These are phyloP conservation scores for Eucalyptus cloeziana DNA, from an alignment of 345 rosid genomes.

Conservation along the genomic window DNA sequence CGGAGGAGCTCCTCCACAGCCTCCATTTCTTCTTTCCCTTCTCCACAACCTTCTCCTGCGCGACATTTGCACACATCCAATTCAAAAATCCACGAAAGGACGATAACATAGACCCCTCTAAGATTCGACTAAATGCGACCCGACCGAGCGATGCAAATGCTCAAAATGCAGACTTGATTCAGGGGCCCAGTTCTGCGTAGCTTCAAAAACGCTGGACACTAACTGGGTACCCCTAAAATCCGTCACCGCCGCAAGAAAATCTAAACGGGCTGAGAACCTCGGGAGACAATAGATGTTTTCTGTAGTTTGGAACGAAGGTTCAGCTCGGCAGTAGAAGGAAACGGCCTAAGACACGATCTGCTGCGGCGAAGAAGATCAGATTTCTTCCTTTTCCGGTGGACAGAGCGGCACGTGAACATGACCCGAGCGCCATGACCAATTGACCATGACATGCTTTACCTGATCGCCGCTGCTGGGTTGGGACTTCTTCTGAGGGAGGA, in stretches of 20 bases:
- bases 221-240: not conserved
- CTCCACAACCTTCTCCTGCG: constrained; percentile 27
- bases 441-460: not conserved
- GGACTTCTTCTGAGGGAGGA: not conserved
- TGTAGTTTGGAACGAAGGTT: not conserved
- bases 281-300: not conserved
- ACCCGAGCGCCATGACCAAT: not conserved
- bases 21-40: constrained; percentile 81
- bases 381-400: not conserved
- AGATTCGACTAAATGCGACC: not conserved
- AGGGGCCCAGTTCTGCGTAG: not conserved
- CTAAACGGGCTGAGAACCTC: not conserved
- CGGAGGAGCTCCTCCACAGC: constrained; percentile 88
- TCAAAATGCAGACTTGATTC: not conserved
- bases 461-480: not conserved
- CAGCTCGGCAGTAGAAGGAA: not conserved
- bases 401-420: not conserved
- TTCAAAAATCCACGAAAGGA: not conserved
- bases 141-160: not conserved
- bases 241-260: not conserved
- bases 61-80: not conserved
- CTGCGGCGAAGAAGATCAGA: not conserved
- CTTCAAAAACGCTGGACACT: not conserved
- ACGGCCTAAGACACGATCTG: not conserved
- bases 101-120: not conserved